These are phyloP conservation scores for Botrytis medusae DNA, from an alignment of 2,329 filamentous ascomycete genomes.

Conservation along the genomic window DNA sequence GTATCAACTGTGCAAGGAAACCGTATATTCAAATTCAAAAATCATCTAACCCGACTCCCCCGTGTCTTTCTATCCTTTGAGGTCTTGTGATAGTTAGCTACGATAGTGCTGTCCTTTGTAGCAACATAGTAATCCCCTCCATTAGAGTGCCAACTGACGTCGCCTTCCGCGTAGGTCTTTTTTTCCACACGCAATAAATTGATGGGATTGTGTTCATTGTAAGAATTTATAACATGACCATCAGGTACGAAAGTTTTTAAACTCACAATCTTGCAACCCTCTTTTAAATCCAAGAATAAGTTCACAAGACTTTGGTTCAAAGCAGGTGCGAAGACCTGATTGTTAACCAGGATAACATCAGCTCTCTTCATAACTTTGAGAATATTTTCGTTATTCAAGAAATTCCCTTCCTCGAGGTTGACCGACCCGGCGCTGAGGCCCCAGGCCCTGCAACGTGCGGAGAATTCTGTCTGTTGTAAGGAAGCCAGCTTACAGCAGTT, in stretches of 20 bases:
- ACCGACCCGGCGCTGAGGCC: constrained; percentile 77
- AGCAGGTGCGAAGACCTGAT: constrained; percentile 88
- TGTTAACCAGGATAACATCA: constrained; percentile 97
- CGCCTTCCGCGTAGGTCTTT: constrained; percentile 63
- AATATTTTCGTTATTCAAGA: constrained; percentile 71
- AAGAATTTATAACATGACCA: constrained; percentile 68
- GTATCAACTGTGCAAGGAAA: constrained; percentile 22
- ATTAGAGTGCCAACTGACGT: constrained; percentile 87
- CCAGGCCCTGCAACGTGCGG: constrained; percentile 84
- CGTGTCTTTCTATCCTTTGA: background rate
- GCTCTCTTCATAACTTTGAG: constrained; percentile 74
- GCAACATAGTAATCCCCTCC: constrained; percentile 88
- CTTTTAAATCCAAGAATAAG: constrained; percentile 91
- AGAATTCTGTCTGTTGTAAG: constrained; percentile 79
- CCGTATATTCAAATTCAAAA: background rate
- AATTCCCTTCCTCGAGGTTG: constrained; percentile 80
- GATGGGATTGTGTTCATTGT: constrained; percentile 76
- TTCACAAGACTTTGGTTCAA: constrained; percentile 83
- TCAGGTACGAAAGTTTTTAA: constrained; percentile 88
- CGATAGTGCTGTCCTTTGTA: constrained; percentile 52
- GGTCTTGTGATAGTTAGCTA: constrained; percentile 20
- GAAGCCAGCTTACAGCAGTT: constrained; percentile 83
- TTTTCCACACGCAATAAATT: constrained; percentile 78
- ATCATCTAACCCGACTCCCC: background rate
- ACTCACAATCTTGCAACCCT: constrained; percentile 85